Conservation (phyloP, 192 early-diverging fungal genomes). For the Gigaspora rosea region DNA sequence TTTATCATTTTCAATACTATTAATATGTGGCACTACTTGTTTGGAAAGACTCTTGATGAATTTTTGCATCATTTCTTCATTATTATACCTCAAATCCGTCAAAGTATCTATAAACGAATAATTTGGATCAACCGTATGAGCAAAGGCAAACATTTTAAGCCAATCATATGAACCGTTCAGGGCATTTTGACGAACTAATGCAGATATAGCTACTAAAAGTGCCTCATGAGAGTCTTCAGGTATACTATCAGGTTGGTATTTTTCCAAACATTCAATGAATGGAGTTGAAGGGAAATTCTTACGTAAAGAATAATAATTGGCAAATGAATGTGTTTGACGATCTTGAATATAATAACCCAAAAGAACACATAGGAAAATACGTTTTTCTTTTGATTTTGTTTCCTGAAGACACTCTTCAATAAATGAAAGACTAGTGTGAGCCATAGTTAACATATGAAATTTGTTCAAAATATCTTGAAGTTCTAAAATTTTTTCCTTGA, state of each 20-base stretch:
- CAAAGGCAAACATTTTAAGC: not conserved
- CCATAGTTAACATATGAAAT: not conserved
- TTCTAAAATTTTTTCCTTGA: not conserved
- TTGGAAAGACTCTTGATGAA: not conserved
- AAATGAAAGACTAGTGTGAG: not conserved
- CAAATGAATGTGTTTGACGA: not conserved
- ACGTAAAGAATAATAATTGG: not conserved
- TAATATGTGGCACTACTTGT: not conserved
- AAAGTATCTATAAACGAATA: conserved; percentile 5
- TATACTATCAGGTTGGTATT: not conserved
- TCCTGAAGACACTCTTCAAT: not conserved
- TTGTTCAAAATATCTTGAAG: not conserved
- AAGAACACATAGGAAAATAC: not conserved
- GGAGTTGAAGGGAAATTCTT: not conserved
- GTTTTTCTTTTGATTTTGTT: not conserved
- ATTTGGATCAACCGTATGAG: not conserved
- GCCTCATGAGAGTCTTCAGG: not conserved
- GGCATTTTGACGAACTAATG: not conserved
- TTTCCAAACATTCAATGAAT: not conserved
- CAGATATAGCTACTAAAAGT: not conserved
- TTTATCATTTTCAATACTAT: not conserved
- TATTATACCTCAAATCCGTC: not conserved
- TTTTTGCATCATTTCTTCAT: not conserved
- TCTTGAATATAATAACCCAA: conserved; percentile 1
- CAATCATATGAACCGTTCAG: not conserved